A percentile compares a stretch with the other conserved stretches of the same genome.
Conservation (phyloP, 2,329 filamentous ascomycete species). For the Trichophyton rubrum region DNA sequence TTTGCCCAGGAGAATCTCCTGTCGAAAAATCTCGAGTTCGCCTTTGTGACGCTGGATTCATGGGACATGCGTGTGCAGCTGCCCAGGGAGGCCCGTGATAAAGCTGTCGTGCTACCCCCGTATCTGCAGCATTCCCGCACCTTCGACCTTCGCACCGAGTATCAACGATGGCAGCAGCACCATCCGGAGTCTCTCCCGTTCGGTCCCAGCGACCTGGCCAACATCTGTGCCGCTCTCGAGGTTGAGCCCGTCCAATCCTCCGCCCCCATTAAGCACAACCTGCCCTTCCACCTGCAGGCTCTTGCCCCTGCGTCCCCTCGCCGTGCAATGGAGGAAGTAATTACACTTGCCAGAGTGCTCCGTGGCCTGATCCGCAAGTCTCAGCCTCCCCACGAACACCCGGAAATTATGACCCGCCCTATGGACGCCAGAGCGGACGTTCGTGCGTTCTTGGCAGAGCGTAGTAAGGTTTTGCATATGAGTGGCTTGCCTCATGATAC, state of each 20-base stretch:
- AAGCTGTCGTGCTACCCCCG: slow-evolving; percentile 87
- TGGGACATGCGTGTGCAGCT: slow-evolving; percentile 98
- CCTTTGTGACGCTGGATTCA: slow-evolving; percentile 94
- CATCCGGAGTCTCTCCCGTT: slow-evolving; percentile 96
- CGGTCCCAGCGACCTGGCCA: slow-evolving; percentile 85
- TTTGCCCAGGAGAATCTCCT: slow-evolving; percentile 88
- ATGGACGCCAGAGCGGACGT: slow-evolving; percentile 97
- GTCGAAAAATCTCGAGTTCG: slow-evolving; percentile 86
- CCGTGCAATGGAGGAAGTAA: slow-evolving; percentile 92
- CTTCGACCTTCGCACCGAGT: slow-evolving; percentile 93
- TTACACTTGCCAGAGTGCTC: slow-evolving; percentile 84
- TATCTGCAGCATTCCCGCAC: slow-evolving; percentile 97
- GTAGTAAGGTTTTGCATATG: slow-evolving; percentile 97
- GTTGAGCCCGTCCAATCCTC: slow-evolving; percentile 96
- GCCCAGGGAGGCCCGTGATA: slow-evolving; percentile 93
- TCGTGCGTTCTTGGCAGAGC: slow-evolving; percentile 84
- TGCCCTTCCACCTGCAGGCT: slow-evolving; percentile 94
- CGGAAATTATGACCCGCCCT: slow-evolving; percentile 83
- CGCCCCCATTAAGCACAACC: slow-evolving; percentile 95
- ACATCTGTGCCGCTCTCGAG: slow-evolving; percentile 95
- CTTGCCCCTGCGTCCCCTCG: slow-evolving; percentile 89
- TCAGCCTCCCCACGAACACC: slow-evolving; percentile 82
- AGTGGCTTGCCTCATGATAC: slow-evolving; percentile 95
- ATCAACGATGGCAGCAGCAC: slow-evolving; percentile 96
- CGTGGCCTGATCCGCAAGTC: slow-evolving; percentile 91